These are phyloP conservation scores for Cyclotella kingstonii DNA, from an alignment of 108 stramenopile species.

Conservation along the genomic window DNA sequence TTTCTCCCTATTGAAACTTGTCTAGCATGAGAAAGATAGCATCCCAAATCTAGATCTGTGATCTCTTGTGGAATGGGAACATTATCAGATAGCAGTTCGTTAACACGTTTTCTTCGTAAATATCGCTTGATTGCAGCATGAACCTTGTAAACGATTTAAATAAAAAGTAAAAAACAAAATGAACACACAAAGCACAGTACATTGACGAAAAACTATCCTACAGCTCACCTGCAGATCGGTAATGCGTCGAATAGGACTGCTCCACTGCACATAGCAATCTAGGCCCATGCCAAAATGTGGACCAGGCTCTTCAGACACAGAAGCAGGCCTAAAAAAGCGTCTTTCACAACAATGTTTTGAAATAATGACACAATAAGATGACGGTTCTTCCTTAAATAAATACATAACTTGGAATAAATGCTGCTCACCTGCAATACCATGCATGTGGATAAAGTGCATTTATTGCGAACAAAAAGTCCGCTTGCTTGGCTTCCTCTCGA, in stretches of 20 bases:
- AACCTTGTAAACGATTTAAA: slow-evolving; percentile 21
- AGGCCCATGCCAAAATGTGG: slow-evolving; percentile 80
- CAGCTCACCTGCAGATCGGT: slow-evolving; percentile 44
- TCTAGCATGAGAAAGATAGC: slow-evolving; percentile 28
- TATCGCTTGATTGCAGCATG: slow-evolving; percentile 75
- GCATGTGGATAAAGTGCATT: slow-evolving; percentile 71
- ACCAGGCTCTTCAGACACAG: slow-evolving; percentile 40
- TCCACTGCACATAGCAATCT: slow-evolving; percentile 81
- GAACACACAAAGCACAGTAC: background rate
- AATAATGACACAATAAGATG: background rate
- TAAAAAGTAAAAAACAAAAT: background rate
- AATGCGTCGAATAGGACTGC: slow-evolving; percentile 71
- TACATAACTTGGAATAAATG: background rate
- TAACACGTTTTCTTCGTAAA: slow-evolving; percentile 58
- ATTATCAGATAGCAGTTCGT: slow-evolving; percentile 46
- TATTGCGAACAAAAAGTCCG: slow-evolving; percentile 55
- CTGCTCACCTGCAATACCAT: slow-evolving; percentile 52
- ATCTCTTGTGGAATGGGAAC: slow-evolving; percentile 48
- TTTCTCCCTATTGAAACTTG: no score
- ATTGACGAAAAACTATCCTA: background rate
- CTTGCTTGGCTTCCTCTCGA: slow-evolving; percentile 46
- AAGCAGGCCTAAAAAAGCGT: slow-evolving; percentile 65
- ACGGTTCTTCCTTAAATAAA: background rate
- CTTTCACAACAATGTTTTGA: slow-evolving; percentile 17
- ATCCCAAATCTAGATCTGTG: slow-evolving; percentile 50